Evolutionary conservation across 306 rosid species (phyloP).

Genomic region (Dryas octopetala): DNA sequence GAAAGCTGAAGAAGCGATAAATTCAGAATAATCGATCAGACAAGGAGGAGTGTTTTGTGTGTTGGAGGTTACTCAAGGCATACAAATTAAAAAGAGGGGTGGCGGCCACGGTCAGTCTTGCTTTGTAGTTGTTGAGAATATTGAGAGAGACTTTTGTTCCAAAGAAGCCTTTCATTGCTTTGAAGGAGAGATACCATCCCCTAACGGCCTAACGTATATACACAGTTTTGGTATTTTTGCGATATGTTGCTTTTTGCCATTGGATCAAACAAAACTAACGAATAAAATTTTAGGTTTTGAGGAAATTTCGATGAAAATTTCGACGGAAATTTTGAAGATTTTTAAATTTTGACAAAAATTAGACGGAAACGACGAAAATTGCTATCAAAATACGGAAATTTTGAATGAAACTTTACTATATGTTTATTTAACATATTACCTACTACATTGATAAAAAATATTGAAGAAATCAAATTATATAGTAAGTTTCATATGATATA

Average conservation of each 20-base stretch:
- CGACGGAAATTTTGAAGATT: too few species aligned
- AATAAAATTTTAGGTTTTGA: neutral
- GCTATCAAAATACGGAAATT: too few species aligned
- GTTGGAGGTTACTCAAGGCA: slow-evolving; percentile 52
- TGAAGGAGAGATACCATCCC: slow-evolving; percentile 63
- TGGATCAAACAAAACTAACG: neutral
- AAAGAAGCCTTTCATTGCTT: slow-evolving; percentile 45
- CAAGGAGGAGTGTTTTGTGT: neutral
- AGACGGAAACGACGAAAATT: too few species aligned
- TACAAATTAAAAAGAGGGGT: slow-evolving; percentile 19
- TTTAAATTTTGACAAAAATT: too few species aligned
- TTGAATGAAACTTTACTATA: too few species aligned
- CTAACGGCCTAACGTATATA: slow-evolving; percentile 14
- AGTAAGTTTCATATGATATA: too few species aligned
- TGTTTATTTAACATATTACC: too few species aligned
- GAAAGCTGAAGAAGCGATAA: slow-evolving; percentile 2
- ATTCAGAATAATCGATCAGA: too few species aligned
- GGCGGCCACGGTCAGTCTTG: slow-evolving; percentile 4
- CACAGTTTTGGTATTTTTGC: slow-evolving; percentile 21
- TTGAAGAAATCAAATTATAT: too few species aligned
- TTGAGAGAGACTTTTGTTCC: slow-evolving; percentile 27
- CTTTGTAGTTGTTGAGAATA: slow-evolving; percentile 31
- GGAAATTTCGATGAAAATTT: too few species aligned
- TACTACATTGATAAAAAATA: too few species aligned
- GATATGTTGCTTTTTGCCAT: neutral